These are phyloP conservation scores for Glebionis coronaria DNA, from an alignment of 129 eudicot species.

Conservation along the genomic window DNA sequence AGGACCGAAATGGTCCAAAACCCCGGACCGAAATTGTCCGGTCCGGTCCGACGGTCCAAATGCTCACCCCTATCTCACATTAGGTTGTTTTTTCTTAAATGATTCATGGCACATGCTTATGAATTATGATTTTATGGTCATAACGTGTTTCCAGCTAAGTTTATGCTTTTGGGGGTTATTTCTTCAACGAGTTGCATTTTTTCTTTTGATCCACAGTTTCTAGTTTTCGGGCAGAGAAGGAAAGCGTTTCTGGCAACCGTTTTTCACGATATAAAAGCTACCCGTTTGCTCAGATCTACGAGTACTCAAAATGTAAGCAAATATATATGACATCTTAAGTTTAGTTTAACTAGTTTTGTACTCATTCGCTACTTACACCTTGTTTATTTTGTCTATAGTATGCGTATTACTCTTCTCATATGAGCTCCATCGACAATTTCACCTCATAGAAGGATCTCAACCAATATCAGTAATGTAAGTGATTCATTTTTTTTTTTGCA, in stretches of 20 bases:
- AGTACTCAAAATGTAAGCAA: conserved; percentile 69
- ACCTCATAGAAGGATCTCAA: conserved; percentile 38
- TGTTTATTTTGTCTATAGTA: conserved; percentile 35
- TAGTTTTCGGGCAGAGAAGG: conserved; percentile 45
- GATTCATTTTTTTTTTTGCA: background rate
- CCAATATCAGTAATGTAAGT: conserved; percentile 67
- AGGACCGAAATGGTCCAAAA: too few species aligned
- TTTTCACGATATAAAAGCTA: conserved; percentile 43
- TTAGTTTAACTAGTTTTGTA: background rate
- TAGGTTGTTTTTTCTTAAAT: too few species aligned
- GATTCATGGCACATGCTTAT: background rate
- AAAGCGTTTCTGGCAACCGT: conserved; percentile 49
- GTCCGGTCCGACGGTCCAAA: too few species aligned
- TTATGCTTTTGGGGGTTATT: background rate
- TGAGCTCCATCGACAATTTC: conserved; percentile 74
- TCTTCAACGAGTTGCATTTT: background rate
- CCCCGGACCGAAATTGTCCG: too few species aligned
- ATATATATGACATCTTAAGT: background rate
- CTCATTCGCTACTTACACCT: background rate
- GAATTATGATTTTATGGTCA: background rate
- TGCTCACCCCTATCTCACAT: background rate
- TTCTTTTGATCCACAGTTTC: conserved; percentile 40
- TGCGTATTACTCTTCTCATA: conserved; percentile 68
- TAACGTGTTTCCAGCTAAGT: background rate
- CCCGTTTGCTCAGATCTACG: conserved; percentile 63